Conservation (phyloP, 2,329 filamentous ascomycete genomes). For the Ceratocystis ficicola region DNA sequence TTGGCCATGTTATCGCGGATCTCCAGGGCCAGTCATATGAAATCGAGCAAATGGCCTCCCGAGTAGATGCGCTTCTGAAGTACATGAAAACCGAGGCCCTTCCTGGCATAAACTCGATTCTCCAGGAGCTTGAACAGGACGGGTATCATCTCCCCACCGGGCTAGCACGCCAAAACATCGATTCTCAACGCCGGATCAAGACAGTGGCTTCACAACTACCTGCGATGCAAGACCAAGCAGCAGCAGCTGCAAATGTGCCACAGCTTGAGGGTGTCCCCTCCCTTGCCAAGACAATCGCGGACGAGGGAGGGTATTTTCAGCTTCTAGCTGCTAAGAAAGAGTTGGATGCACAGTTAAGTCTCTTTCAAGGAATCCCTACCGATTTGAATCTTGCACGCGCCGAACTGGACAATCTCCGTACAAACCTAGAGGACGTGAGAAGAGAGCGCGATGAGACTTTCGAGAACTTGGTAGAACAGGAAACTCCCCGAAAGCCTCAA, state of each 20-base stretch:
- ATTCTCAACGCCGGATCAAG: slow-evolving; percentile 60
- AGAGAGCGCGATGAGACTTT: slow-evolving; percentile 60
- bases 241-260: not conserved
- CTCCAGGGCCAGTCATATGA: slow-evolving; percentile 44
- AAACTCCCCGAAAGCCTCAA: slow-evolving; percentile 26
- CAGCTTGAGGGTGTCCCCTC: slow-evolving; percentile 11
- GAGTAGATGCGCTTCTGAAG: slow-evolving; percentile 44
- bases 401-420: slow-evolving; percentile 56
- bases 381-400: slow-evolving; percentile 55
- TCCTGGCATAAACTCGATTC: slow-evolving; percentile 30
- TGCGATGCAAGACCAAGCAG: slow-evolving; percentile 39
- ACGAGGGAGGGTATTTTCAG: slow-evolving; percentile 24
- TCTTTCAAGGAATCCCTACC: slow-evolving; percentile 60
- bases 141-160: slow-evolving; percentile 43
- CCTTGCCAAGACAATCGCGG: slow-evolving; percentile 5
- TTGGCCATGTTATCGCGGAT: slow-evolving; percentile 43
- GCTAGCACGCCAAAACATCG: slow-evolving; percentile 57
- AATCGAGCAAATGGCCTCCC: slow-evolving; percentile 43
- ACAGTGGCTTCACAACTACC: slow-evolving; percentile 52
- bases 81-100: slow-evolving; percentile 43
- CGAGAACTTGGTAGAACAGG: slow-evolving; percentile 55
- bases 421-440: slow-evolving; percentile 49
- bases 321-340: slow-evolving; percentile 48
- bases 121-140: slow-evolving; percentile 34
- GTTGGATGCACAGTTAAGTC: slow-evolving; percentile 49